Conservation (phyloP, 129 eudicot genomes). For the Heracleum sosnowskyi region DNA sequence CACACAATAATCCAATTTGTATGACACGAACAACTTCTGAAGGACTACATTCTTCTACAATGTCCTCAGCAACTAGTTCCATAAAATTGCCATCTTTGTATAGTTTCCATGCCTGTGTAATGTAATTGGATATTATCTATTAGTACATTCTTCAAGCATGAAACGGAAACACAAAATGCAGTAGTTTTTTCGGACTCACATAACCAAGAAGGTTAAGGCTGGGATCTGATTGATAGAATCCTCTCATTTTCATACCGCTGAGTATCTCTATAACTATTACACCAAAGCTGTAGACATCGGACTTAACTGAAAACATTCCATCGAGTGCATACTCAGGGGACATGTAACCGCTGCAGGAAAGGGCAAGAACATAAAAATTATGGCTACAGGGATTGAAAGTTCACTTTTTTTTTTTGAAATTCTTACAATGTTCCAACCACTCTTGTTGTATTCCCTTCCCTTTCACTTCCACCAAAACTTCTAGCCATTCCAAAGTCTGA, state of each 20-base stretch:
- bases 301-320: slow-evolving; percentile 7
- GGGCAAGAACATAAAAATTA: not conserved
- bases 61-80: not conserved
- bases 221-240: slow-evolving; percentile 3
- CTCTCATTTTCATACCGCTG: not conserved
- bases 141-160: too few relatives aligned
- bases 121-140: not conserved
- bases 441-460: not conserved
- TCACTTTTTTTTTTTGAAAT: not conserved
- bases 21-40: not conserved
- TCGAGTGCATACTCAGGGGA: slow-evolving; percentile 8
- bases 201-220: slow-evolving; percentile 3
- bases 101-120: slow-evolving; percentile 1
- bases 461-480: slow-evolving; percentile 5
- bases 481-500: slow-evolving; percentile 12
- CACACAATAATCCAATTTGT: slow-evolving; percentile 7
- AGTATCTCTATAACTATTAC: not conserved
- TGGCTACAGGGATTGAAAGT: not conserved
- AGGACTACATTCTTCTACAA: not conserved
- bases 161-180: not conserved
- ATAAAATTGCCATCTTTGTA: slow-evolving; percentile 1
- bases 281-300: slow-evolving; percentile 7
- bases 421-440: slow-evolving; percentile 13
- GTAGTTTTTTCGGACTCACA: not conserved
- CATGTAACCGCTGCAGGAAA: slow-evolving; percentile 1